Evolutionary conservation across 495 filamentous ascomycete genomes (phyloP).

Genomic region (Penicillium lividum): DNA sequence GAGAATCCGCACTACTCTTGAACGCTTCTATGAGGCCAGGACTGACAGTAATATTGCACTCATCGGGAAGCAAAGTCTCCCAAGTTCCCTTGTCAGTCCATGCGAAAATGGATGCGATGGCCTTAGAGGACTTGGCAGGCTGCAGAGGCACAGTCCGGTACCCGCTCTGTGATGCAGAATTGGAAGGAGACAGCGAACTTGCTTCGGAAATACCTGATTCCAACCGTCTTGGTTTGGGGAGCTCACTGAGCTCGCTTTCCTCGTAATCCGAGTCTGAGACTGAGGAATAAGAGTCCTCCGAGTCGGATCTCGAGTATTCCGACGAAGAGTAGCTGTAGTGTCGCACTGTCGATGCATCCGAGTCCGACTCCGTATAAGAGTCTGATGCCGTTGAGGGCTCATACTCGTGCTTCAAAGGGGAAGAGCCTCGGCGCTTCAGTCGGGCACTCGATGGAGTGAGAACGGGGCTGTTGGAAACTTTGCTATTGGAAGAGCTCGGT

Average conservation of each 20-base stretch:
- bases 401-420: constrained; percentile 97
- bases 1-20: constrained; percentile 53
- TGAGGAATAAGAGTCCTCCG: constrained; percentile 44
- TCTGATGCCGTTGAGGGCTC: constrained; percentile 82
- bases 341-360: constrained; percentile 53
- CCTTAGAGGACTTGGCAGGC: constrained; percentile 59
- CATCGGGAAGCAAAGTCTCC: constrained; percentile 73
- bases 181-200: constrained; percentile 66
- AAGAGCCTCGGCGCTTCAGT: constrained; percentile 74
- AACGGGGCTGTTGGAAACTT: constrained; percentile 52
- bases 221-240: constrained; percentile 21
- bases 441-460: constrained; percentile 42
- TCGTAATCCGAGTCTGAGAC: constrained; percentile 53
- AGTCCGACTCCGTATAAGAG: constrained; percentile 44
- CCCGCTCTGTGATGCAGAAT: constrained; percentile 72
- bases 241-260: constrained; percentile 26
- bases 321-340: constrained; percentile 50
- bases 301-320: constrained; percentile 42
- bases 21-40: constrained; percentile 87
- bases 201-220: constrained; percentile 43
- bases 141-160: constrained; percentile 58
- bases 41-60: constrained; percentile 77
- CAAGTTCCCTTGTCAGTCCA: constrained; percentile 84
- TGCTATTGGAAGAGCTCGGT: constrained; percentile 48
- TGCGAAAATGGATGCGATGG: constrained; percentile 75